Conservation (phyloP, 2,329 filamentous ascomycete genomes). For the Pseudocercospora cruenta region DNA sequence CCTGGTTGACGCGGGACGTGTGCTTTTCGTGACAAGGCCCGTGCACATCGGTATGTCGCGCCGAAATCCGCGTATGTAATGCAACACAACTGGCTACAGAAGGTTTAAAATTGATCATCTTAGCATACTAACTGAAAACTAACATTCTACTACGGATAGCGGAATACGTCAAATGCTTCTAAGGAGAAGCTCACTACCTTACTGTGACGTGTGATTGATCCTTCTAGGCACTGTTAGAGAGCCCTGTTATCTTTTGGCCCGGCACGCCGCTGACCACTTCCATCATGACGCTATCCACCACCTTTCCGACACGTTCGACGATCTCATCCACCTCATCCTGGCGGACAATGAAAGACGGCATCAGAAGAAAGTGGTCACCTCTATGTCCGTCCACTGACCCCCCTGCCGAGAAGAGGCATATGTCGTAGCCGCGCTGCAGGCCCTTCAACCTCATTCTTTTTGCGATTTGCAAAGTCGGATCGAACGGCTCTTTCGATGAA, state of each 20-base stretch:
- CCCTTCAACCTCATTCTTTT: conserved; percentile 13
- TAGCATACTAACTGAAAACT: too few species aligned
- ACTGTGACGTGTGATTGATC: neutral
- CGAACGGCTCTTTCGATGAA: conserved; percentile 10
- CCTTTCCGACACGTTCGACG: conserved; percentile 9
- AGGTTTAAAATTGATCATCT: too few species aligned
- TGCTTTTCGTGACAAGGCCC: neutral
- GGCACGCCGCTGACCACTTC: conserved; percentile 4
- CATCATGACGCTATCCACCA: conserved; percentile 10
- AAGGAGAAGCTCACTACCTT: too few species aligned
- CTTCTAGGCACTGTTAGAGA: conserved; percentile 10
- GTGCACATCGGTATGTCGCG: neutral
- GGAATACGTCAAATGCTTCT: too few species aligned
- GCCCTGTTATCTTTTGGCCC: conserved; percentile 11
- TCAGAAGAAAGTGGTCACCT: conserved; percentile 14
- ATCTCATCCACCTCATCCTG: conserved; percentile 13
- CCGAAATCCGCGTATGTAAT: too few species aligned
- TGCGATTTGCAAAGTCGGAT: conserved; percentile 12
- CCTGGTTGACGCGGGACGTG: neutral
- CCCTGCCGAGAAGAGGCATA: conserved; percentile 6
- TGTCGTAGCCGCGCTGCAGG: conserved; percentile 9
- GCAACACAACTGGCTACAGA: too few species aligned
- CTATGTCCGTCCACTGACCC: conserved; percentile 8
- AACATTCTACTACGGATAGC: too few species aligned
- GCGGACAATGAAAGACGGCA: conserved; percentile 10